These are phyloP conservation scores for Discostella stelligeroides DNA, from an alignment of 108 stramenopile species.

Conservation along the genomic window DNA sequence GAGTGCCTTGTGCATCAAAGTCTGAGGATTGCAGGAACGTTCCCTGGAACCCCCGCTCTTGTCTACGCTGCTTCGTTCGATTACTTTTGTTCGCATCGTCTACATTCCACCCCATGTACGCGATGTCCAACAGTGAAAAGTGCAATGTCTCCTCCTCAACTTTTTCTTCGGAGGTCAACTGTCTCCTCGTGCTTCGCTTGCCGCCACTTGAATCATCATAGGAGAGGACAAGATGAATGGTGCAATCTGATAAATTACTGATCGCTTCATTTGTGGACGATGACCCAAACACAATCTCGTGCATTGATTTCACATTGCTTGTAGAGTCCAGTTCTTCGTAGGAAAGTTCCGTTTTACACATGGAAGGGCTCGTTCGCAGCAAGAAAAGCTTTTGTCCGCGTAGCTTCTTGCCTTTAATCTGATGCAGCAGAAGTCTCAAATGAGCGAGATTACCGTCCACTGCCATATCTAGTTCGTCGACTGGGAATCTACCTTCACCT, in stretches of 20 bases:
- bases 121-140: conserved; percentile 26
- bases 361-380: not conserved
- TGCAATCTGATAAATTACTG: not conserved
- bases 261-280: not conserved
- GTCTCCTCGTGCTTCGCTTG: conserved; percentile 12
- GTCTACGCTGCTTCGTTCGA: conserved; percentile 18
- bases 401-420: conserved; percentile 29
- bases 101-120: conserved; percentile 23
- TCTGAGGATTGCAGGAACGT: conserved; percentile 36
- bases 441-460: conserved; percentile 46
- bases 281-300: conserved; percentile 11
- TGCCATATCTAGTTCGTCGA: conserved; percentile 31
- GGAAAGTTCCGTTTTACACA: not conserved
- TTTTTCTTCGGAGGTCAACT: conserved; percentile 27
- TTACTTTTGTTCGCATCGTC: conserved; percentile 12
- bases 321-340: conserved; percentile 17
- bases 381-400: conserved; percentile 36
- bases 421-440: conserved; percentile 38
- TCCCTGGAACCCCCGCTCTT: conserved; percentile 44
- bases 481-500: conserved; percentile 15
- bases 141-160: conserved; percentile 32
- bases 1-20: not conserved
- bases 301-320: conserved; percentile 10
- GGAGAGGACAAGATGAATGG: conserved; percentile 26
- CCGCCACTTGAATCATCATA: conserved; percentile 8